Percentiles rank a stretch among this genome's conserved stretches.
These are phyloP conservation scores for Microbotryum scabiosae DNA, from an alignment of 1,284 basidiomycete species.

Conservation along the genomic window DNA sequence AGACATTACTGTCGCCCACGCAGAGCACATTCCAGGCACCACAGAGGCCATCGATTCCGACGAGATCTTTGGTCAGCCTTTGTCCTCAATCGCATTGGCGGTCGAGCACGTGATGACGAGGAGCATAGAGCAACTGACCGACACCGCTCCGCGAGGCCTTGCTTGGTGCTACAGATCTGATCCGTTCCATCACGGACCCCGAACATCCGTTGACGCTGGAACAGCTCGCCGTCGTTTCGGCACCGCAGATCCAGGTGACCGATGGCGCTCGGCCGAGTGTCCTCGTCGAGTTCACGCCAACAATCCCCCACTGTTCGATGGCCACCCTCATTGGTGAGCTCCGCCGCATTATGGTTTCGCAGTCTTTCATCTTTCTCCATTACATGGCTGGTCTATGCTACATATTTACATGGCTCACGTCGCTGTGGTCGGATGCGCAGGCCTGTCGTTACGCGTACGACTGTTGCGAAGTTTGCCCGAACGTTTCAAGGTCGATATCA, in stretches of 20 bases:
- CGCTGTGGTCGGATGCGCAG: slow-evolving; percentile 43
- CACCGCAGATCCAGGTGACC: slow-evolving; percentile 69
- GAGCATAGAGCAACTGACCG: too few species aligned
- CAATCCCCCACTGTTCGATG: slow-evolving; percentile 97
- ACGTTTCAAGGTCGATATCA: slow-evolving; percentile 90
- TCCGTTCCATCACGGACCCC: slow-evolving; percentile 88
- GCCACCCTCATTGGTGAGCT: slow-evolving; percentile 87
- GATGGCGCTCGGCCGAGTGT: slow-evolving; percentile 54
- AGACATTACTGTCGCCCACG: background rate
- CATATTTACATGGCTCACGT: background rate
- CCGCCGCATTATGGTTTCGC: background rate
- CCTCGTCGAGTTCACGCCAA: slow-evolving; percentile 86
- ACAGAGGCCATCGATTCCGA: slow-evolving; percentile 52
- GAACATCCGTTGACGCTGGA: slow-evolving; percentile 94
- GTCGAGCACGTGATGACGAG: background rate
- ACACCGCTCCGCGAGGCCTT: background rate
- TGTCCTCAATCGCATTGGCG: background rate
- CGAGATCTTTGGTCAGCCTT: slow-evolving; percentile 54
- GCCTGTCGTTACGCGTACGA: slow-evolving; percentile 84
- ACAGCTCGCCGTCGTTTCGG: slow-evolving; percentile 89
- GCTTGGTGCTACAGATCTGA: slow-evolving; percentile 49
- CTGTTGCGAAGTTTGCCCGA: slow-evolving; percentile 81
- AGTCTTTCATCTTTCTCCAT: background rate
- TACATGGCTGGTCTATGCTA: background rate
- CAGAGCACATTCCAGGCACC: slow-evolving; percentile 6